Percentiles rank a stretch among this genome's conserved stretches.
These are phyloP conservation scores for Melaleuca quinquenervia DNA, from an alignment of 345 rosid genomes.

Conservation along the genomic window DNA sequence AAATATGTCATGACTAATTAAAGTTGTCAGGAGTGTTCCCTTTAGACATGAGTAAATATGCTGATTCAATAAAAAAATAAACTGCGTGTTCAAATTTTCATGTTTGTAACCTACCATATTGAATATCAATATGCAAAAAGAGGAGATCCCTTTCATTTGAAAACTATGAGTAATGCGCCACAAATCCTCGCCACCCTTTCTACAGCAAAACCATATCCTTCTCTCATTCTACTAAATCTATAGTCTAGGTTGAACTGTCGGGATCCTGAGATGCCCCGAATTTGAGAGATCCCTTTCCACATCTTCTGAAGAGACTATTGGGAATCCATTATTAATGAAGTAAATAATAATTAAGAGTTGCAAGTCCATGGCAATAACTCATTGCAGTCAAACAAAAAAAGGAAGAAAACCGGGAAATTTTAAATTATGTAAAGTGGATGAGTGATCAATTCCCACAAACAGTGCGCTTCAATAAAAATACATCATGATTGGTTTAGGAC, in stretches of 20 bases:
- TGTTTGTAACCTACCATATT: no score
- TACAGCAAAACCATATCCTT: background rate
- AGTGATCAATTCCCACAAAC: background rate
- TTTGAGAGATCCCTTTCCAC: background rate
- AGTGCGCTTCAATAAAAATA: background rate
- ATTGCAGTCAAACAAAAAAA: background rate
- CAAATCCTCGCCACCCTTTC: background rate
- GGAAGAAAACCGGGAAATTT: background rate
- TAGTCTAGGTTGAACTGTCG: background rate
- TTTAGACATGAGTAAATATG: no score
- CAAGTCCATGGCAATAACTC: background rate
- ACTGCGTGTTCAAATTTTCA: no score
- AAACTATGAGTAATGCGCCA: accelerated
- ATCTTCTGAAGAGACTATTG: background rate
- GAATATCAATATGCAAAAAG: no score
- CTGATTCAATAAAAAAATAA: no score
- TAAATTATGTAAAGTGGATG: background rate
- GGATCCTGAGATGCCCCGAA: accelerated
- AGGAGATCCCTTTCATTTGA: no score
- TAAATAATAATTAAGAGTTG: background rate
- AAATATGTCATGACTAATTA: no score
- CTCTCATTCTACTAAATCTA: background rate
- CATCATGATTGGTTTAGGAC: no score
- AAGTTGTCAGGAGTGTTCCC: no score
- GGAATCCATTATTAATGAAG: background rate